Conservation (phyloP, 495 filamentous ascomycete genomes). For the Penicillium canescens region DNA sequence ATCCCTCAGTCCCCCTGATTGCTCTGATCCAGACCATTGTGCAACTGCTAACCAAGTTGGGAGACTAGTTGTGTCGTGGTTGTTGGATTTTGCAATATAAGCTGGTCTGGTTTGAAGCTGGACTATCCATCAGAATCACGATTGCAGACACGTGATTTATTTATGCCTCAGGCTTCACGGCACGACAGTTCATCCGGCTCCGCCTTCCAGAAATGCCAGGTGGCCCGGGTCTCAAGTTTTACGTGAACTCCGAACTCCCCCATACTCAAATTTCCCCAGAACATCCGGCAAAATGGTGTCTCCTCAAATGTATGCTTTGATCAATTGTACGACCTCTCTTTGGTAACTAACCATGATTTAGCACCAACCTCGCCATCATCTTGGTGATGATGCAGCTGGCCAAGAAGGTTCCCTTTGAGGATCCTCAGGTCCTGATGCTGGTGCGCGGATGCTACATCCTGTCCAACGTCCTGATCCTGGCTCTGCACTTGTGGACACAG, state of each 20-base stretch:
- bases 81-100: slow-evolving; percentile 4
- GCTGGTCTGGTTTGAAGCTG: slow-evolving; percentile 11
- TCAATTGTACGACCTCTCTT: not conserved
- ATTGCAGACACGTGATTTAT: not conserved
- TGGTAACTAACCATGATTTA: slow-evolving; percentile 34
- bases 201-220: slow-evolving; percentile 23
- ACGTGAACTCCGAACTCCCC: slow-evolving; percentile 24
- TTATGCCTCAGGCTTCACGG: slow-evolving; percentile 1
- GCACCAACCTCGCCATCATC: slow-evolving; percentile 92
- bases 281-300: slow-evolving; percentile 45
- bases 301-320: slow-evolving; percentile 43
- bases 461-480: slow-evolving; percentile 85
- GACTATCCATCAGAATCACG: not conserved
- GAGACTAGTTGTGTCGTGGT: not conserved
- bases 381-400: slow-evolving; percentile 97
- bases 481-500: slow-evolving; percentile 82
- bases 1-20: not conserved
- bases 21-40: not conserved
- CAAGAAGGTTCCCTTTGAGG: slow-evolving; percentile 93
- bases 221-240: slow-evolving; percentile 22
- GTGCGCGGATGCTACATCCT: slow-evolving; percentile 81
- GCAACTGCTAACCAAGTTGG: not conserved
- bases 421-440: slow-evolving; percentile 78
- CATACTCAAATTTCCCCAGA: slow-evolving; percentile 17
- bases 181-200: slow-evolving; percentile 10